Percentiles rank a stretch among this genome's conserved stretches.
phyloP scores from a whole-genome alignment of 2,329 filamentous ascomycete genomes.

The Ophiocordyceps sinensis region DNA sequence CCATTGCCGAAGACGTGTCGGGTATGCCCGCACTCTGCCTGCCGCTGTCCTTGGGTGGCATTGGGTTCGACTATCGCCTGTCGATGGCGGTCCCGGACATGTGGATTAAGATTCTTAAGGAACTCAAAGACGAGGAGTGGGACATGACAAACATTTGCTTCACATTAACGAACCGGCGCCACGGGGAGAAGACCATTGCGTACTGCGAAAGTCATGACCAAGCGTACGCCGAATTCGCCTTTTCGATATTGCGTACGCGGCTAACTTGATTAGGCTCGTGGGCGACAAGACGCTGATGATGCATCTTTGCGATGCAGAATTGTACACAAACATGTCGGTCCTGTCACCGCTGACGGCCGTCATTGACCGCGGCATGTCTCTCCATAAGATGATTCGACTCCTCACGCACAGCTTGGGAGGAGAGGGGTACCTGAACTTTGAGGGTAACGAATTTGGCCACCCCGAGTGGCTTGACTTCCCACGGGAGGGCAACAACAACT shows the following conservation, averaged over 20 bases:
- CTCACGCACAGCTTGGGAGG: constrained; percentile 84
- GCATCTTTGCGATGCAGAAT: constrained; percentile 92
- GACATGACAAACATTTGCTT: constrained; percentile 73
- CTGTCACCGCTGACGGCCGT: constrained; percentile 71
- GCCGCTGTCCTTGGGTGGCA: constrained; percentile 68
- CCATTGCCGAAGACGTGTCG: constrained; percentile 91
- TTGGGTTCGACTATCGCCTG: constrained; percentile 93
- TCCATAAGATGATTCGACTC: constrained; percentile 96
- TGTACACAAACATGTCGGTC: constrained; percentile 96
- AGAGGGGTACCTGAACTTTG: constrained; percentile 96
- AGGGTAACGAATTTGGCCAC: constrained; percentile 97
- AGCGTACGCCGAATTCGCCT: constrained; percentile 48
- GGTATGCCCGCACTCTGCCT: constrained; percentile 97
- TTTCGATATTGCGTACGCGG: constrained; percentile 2
- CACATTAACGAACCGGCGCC: constrained; percentile 81
- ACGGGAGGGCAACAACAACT: constrained; percentile 81
- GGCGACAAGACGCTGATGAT: constrained; percentile 96
- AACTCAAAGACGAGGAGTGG: constrained; percentile 83
- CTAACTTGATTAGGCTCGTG: constrained; percentile 49
- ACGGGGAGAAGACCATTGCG: constrained; percentile 96
- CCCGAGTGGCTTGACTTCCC: constrained; percentile 99
- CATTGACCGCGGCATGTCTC: constrained; percentile 78
- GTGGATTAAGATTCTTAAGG: constrained; percentile 98
- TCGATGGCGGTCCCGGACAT: constrained; percentile 97
- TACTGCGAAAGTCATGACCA: constrained; percentile 97